A percentile compares a stretch with the other conserved stretches of the same genome.
phyloP scores from a whole-genome alignment of 345 rosid genomes.

The Salix udensis region DNA sequence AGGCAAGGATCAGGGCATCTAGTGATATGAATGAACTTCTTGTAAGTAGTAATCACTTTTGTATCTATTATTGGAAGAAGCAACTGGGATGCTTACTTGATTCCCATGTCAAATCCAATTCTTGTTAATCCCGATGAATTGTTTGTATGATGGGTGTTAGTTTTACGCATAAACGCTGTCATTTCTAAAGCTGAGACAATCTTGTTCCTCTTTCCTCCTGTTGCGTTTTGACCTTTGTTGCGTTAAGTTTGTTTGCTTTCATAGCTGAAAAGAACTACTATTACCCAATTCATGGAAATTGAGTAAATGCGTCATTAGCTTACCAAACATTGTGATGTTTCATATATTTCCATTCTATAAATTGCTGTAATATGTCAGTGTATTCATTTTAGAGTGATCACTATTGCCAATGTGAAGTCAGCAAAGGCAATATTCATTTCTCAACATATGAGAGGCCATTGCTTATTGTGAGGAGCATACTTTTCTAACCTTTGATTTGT shows the following conservation, averaged over 20 bases:
- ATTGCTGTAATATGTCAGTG: neutral
- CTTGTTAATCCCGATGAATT: neutral
- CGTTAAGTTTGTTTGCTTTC: neutral
- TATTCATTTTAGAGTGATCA: neutral
- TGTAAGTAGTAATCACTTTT: conserved; percentile 40
- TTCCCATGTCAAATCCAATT: conserved; percentile 6
- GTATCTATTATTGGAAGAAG: neutral
- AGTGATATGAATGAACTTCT: conserved; percentile 94
- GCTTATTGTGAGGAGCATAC: neutral
- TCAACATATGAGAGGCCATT: neutral
- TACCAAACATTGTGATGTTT: neutral
- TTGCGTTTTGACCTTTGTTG: neutral
- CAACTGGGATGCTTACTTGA: conserved; percentile 2
- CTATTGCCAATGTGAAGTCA: neutral
- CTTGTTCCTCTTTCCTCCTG: neutral
- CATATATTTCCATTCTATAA: neutral
- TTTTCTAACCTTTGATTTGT: neutral
- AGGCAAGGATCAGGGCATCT: conserved; percentile 78
- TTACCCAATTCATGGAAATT: neutral
- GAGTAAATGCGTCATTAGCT: neutral
- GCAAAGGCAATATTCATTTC: neutral
- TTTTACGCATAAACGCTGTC: neutral
- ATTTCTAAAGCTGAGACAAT: neutral
- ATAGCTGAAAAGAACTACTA: neutral
- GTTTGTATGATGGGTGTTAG: neutral